Base-by-base conservation (phyloP, 2,329 filamentous ascomycete genomes). In the Neonectria neomacrospora region DNA sequence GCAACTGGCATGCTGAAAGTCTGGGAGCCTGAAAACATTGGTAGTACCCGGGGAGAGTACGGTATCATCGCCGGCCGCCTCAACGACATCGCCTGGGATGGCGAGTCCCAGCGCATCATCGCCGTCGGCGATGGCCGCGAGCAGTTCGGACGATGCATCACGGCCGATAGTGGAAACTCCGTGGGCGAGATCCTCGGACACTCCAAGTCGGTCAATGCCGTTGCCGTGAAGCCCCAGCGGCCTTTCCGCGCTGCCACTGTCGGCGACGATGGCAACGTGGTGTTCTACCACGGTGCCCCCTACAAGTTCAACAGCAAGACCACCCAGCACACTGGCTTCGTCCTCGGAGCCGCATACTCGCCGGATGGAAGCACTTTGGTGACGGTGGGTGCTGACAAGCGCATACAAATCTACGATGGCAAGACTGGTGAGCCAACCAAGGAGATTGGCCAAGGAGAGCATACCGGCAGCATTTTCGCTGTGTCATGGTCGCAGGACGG, bases 31-130 rank as follows among this genome's bases (percentile, higher is more conserved):
- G 90, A 95, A 58, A 92, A 93, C 71, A 94, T 94, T 48, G 84
- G 85, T 58, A 92, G 90, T 74, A 97, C 93, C 48, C 97, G 96
- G 79, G 93, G 94, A 70, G 95, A 98, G 79, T 98, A 97, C 80
- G 87, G 89, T 75, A 97, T 98, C 80, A 94, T 98, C 74, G 94
- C 92, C 34, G 96, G 96, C 12, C 91, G 93, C 57, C 95, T 99
- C 80, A 97, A 97, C 77, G 96, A 99, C 77, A 88, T 99, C 69
- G 95, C 94, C 1, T 99, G 96, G 94, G 96, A 98, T 74, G 95
- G 94, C 61, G 96, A 99, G 80, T 97, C 92, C 65, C 94, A 97
- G 82, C 91, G 96, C 53, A 91, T 99, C 75, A 97, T 98, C 74
- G 96, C 95, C 3, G 95, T 99, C 5, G 96, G 96, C 47, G 92